Conservation (phyloP, 2,329 filamentous ascomycete genomes). For the Calycina herbarum region DNA sequence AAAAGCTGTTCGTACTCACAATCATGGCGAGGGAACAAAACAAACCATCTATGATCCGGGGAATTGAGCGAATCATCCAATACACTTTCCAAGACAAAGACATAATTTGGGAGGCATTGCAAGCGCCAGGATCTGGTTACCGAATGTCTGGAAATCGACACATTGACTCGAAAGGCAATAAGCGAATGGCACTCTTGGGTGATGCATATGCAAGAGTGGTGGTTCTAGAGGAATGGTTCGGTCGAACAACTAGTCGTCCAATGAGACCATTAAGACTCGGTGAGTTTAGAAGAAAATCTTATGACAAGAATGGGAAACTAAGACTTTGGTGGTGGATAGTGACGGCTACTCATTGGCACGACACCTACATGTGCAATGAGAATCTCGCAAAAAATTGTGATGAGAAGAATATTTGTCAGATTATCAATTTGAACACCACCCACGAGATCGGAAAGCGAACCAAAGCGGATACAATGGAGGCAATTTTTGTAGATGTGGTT, state of each 20-base stretch:
- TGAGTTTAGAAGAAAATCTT: background rate
- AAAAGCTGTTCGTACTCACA: background rate
- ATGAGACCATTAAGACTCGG: background rate
- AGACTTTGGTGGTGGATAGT: background rate
- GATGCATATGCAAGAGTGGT: slow-evolving; percentile 1
- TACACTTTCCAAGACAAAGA: background rate
- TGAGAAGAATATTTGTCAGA: background rate
- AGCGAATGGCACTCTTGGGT: background rate
- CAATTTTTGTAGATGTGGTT: background rate
- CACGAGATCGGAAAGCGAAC: background rate
- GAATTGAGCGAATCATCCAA: background rate
- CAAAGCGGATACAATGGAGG: background rate
- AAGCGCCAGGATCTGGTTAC: background rate
- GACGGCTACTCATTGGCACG: background rate
- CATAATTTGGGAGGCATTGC: slow-evolving; percentile 1
- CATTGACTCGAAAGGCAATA: background rate
- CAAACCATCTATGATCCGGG: background rate
- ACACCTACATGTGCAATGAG: background rate
- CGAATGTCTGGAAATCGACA: background rate
- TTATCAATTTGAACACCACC: background rate
- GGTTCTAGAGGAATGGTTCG: background rate
- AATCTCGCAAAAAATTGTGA: background rate
- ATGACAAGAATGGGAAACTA: background rate
- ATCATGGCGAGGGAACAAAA: background rate
- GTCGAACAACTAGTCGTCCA: background rate